Evolutionary conservation across 192 early-diverging fungal genomes (phyloP).

Genomic region (Coemansia sp.): DNA sequence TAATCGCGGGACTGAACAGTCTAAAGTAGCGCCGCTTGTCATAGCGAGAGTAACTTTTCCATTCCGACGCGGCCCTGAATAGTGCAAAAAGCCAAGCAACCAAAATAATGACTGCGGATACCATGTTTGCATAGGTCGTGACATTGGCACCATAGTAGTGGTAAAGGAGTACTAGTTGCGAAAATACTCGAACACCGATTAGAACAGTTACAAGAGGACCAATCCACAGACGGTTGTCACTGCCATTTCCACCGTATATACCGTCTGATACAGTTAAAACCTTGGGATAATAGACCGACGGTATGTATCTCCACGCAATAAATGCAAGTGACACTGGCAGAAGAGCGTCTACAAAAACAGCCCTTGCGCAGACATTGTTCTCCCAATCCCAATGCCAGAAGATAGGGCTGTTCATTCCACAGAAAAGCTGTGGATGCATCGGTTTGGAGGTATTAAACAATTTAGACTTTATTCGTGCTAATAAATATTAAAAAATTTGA

Average conservation of each 20-base stretch:
- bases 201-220: conserved; percentile 24
- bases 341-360: conserved; percentile 16
- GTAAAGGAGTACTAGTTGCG: conserved; percentile 11
- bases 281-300: background rate
- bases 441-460: background rate
- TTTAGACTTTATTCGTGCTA: no score
- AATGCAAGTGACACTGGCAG: conserved; percentile 3
- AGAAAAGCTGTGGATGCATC: background rate
- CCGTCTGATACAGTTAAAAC: background rate
- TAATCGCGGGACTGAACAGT: conserved; percentile 15
- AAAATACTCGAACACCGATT: background rate
- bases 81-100: conserved; percentile 7
- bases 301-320: conserved; percentile 10
- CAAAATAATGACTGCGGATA: background rate
- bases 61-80: conserved; percentile 1
- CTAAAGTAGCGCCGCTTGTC: conserved; percentile 16
- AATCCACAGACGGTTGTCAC: conserved; percentile 38
- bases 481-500: no score
- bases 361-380: conserved; percentile 10
- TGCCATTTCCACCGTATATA: background rate
- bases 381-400: conserved; percentile 42
- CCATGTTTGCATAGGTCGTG: background rate
- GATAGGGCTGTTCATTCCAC: background rate
- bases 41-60: conserved; percentile 4
- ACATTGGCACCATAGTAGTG: background rate